Conservation (phyloP, 306 rosid genomes). For the Styphnolobium japonicum region DNA sequence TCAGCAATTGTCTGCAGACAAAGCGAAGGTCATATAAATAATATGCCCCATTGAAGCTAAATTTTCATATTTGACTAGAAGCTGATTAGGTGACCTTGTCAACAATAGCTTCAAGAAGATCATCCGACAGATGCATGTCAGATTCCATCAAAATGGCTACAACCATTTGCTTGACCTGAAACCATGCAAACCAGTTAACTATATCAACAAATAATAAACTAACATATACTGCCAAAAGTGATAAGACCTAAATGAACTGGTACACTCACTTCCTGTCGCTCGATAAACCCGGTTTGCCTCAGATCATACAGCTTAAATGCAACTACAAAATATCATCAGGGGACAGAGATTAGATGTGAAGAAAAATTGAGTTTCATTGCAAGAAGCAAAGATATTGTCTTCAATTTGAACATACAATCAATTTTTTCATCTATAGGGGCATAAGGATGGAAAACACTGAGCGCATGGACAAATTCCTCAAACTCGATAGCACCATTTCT, state of each 20-base stretch:
- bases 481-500: slow-evolving; percentile 82
- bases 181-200: slow-evolving; percentile 28
- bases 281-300: slow-evolving; percentile 78
- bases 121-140: slow-evolving; percentile 59
- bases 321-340: slow-evolving; percentile 47
- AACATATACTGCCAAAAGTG: neutral
- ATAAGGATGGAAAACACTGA: slow-evolving; percentile 72
- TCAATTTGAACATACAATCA: slow-evolving; percentile 54
- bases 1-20: slow-evolving; percentile 67
- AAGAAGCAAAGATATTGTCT: slow-evolving; percentile 3
- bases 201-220: neutral
- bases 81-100: slow-evolving; percentile 62
- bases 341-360: slow-evolving; percentile 13
- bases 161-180: slow-evolving; percentile 87
- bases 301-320: slow-evolving; percentile 81
- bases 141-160: slow-evolving; percentile 70
- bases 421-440: slow-evolving; percentile 68
- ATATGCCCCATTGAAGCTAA: neutral
- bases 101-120: slow-evolving; percentile 72
- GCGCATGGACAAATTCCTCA: slow-evolving; percentile 72
- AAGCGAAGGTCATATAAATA: neutral
- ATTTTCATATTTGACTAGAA: slow-evolving; percentile 2
- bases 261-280: slow-evolving; percentile 74
- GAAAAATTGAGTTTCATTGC: slow-evolving; percentile 5
- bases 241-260: neutral